These are phyloP conservation scores for Dryadomyces quercus-mongolicae DNA, from an alignment of 2,329 filamentous ascomycete species.

Conservation along the genomic window DNA sequence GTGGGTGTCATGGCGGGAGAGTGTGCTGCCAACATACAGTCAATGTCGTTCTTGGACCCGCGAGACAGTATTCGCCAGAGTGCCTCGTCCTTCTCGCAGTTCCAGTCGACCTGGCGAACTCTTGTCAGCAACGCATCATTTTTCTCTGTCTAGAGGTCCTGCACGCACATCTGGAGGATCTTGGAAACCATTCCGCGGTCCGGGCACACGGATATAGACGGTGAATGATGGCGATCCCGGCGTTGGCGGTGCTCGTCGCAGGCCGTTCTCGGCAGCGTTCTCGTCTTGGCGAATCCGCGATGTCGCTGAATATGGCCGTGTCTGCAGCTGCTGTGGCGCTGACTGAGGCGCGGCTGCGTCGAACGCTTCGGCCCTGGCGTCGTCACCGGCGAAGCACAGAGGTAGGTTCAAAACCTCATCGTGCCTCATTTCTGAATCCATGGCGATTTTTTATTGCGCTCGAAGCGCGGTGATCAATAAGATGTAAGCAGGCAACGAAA, in stretches of 20 bases:
- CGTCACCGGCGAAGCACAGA: slow-evolving; percentile 10
- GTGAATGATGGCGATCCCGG: slow-evolving; percentile 44
- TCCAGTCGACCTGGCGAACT: slow-evolving; percentile 64
- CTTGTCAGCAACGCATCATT: not conserved
- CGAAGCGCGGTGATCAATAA: no score
- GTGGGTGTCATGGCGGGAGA: no score
- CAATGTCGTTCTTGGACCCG: slow-evolving; percentile 68
- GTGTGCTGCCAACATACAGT: slow-evolving; percentile 48
- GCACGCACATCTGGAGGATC: slow-evolving; percentile 69
- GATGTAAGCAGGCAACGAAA: no score
- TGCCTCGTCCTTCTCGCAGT: slow-evolving; percentile 70
- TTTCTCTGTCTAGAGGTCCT: no score
- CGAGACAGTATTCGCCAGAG: slow-evolving; percentile 86
- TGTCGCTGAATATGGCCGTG: not conserved
- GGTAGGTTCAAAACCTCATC: slow-evolving; percentile 10
- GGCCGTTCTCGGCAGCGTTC: not conserved
- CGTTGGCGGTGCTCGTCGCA: not conserved
- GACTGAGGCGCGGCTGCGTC: not conserved
- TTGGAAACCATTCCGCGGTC: slow-evolving; percentile 73
- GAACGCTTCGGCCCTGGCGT: not conserved
- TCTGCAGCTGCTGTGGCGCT: not conserved
- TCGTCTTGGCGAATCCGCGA: not conserved
- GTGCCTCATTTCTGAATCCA: slow-evolving; percentile 10
- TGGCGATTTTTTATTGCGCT: not conserved
- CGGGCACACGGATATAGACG: slow-evolving; percentile 81